Evolutionary conservation across 1,139 yeast species (phyloP).

Genomic region (Magnusiomyces suaveolens): DNA sequence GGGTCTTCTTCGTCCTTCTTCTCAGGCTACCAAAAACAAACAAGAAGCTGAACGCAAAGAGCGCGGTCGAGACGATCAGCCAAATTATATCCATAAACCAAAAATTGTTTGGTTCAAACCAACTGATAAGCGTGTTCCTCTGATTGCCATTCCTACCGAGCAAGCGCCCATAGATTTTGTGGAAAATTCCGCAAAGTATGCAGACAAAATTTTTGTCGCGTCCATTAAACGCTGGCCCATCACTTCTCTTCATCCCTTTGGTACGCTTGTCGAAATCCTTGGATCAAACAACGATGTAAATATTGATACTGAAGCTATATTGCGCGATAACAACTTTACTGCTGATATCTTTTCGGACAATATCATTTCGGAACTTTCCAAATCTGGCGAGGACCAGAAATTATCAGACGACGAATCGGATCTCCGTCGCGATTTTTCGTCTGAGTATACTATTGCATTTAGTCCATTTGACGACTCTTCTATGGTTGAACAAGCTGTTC

Average conservation of each 20-base stretch:
- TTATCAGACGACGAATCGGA: constrained; percentile 29
- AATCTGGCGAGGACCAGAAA: constrained; percentile 20
- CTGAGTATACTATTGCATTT: constrained; percentile 59
- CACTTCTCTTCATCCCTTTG: constrained; percentile 95
- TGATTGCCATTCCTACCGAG: constrained; percentile 96
- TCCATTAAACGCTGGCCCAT: constrained; percentile 98
- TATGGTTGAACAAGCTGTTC: constrained; percentile 72
- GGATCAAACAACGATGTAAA: constrained; percentile 71
- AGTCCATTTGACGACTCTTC: constrained; percentile 42
- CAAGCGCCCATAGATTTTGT: constrained; percentile 95
- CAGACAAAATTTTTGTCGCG: constrained; percentile 80
- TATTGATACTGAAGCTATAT: constrained; percentile 79
- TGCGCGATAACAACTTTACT: constrained; percentile 85
- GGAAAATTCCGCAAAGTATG: constrained; percentile 77
- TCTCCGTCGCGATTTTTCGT: constrained; percentile 48
- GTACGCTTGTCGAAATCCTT: constrained; percentile 78
- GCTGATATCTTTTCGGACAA: constrained; percentile 65
- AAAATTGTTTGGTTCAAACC: constrained; percentile 99
- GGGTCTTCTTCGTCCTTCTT: constrained; percentile 90
- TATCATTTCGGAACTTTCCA: constrained; percentile 35
- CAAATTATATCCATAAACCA: constrained; percentile 42
- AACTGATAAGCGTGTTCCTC: constrained; percentile 92
- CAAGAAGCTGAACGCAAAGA: constrained; percentile 45
- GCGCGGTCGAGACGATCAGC: constrained; percentile 29
- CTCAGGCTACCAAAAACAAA: constrained; percentile 79